Percentiles rank a stretch among this genome's conserved stretches.
Evolutionary conservation across 371 early-diverging fungal species (phyloP).

Genomic region (Catenaria anguillulae): DNA sequence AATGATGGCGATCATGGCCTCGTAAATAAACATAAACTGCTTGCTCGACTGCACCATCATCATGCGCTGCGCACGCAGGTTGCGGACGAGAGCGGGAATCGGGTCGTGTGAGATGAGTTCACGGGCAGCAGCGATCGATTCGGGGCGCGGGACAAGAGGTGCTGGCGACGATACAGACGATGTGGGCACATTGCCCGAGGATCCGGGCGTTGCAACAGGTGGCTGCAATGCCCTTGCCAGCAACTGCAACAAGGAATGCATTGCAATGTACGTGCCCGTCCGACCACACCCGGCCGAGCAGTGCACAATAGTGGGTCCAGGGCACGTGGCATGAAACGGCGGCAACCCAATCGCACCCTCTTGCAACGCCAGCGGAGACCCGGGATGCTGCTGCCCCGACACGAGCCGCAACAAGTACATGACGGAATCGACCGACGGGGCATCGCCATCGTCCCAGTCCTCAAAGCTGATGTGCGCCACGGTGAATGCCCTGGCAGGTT

Average conservation of each 20-base stretch:
- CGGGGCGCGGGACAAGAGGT: constrained; percentile 13
- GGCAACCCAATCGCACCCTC: background rate
- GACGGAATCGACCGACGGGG: background rate
- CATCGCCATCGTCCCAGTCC: background rate
- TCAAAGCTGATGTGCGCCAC: background rate
- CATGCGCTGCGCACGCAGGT: constrained; percentile 66
- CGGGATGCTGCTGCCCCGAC: too few species aligned
- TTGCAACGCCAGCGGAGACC: too few species aligned
- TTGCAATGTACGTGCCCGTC: constrained; percentile 83
- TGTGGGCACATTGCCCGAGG: too few species aligned
- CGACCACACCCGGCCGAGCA: constrained; percentile 91
- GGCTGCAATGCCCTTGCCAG: too few species aligned
- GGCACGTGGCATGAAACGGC: too few species aligned
- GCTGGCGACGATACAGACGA: constrained; percentile 14
- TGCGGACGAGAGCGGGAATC: constrained; percentile 42
- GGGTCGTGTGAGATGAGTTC: constrained; percentile 33
- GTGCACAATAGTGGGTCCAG: background rate
- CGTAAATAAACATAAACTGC: constrained; percentile 77
- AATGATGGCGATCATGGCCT: constrained; percentile 32
- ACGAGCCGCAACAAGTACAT: background rate
- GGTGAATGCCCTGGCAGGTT: too few species aligned
- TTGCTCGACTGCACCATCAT: constrained; percentile 70
- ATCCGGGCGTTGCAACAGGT: too few species aligned
- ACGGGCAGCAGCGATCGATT: constrained; percentile 13
- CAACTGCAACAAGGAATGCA: constrained; percentile 31